These are phyloP conservation scores for Odontarrhena argentea DNA, from an alignment of 345 rosid genomes.

Conservation along the genomic window DNA sequence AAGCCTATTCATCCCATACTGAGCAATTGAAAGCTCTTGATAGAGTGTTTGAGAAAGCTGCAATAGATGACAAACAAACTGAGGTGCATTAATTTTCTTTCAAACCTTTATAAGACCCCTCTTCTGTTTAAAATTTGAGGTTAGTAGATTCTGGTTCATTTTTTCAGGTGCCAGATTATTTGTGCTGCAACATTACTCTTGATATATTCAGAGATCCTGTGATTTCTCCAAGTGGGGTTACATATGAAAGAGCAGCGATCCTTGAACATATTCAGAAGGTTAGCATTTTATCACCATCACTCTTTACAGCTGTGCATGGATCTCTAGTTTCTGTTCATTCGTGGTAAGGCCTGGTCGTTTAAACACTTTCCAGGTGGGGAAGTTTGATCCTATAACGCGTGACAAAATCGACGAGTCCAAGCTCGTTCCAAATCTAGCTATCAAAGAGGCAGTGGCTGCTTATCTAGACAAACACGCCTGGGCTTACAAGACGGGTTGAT, in stretches of 20 bases:
- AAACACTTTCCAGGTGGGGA: conserved; percentile 62
- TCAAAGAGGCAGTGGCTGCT: conserved; percentile 88
- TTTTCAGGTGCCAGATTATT: conserved; percentile 84
- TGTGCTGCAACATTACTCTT: conserved; percentile 87
- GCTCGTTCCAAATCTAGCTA: conserved; percentile 70
- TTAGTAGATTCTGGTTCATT: conserved; percentile 1
- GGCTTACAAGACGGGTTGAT: conserved; percentile 63
- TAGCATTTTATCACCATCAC: background rate
- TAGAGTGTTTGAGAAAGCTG: conserved; percentile 66
- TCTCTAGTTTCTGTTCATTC: background rate
- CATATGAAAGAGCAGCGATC: conserved; percentile 87
- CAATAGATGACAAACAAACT: conserved; percentile 61
- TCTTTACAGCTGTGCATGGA: background rate
- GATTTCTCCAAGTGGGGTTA: conserved; percentile 79
- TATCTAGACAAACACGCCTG: conserved; percentile 72
- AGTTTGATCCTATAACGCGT: conserved; percentile 85
- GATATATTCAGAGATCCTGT: conserved; percentile 92
- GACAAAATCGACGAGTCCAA: conserved; percentile 57
- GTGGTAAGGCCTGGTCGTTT: conserved; percentile 13
- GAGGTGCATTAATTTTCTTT: conserved; percentile 49
- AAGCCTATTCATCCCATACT: conserved; percentile 41
- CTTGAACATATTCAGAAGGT: conserved; percentile 90
- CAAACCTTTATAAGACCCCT: background rate
- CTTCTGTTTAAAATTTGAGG: background rate
- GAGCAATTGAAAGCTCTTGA: conserved; percentile 57